Conservation (phyloP, 768 basidiomycete species). For the Lentinula boryana region DNA sequence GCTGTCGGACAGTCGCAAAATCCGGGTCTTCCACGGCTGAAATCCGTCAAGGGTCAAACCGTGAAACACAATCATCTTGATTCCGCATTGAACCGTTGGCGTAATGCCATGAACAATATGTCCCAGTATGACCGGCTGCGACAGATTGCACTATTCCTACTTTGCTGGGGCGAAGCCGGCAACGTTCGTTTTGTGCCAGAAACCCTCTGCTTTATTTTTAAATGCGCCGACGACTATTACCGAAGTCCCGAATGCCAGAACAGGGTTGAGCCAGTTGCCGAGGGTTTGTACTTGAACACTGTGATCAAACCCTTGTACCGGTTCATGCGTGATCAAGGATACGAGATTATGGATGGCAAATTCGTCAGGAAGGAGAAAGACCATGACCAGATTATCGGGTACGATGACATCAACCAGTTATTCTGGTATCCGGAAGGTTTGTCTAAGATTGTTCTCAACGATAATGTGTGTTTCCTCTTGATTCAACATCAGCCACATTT, state of each 20-base stretch:
- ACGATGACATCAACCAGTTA: constrained; percentile 98
- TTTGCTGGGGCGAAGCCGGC: constrained; percentile 98
- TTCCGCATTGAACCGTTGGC: constrained; percentile 90
- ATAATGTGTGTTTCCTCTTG: constrained; percentile 54
- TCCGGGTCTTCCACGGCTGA: constrained; percentile 84
- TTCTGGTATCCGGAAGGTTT: constrained; percentile 99
- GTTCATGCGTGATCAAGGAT: constrained; percentile 96
- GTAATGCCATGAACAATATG: constrained; percentile 99
- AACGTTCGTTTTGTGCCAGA: constrained; percentile 98
- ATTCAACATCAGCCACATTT: neutral
- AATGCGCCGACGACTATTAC: constrained; percentile 99
- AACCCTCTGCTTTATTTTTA: constrained; percentile 98
- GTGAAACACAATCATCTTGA: constrained; percentile 79
- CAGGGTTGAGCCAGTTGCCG: constrained; percentile 85
- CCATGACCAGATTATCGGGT: constrained; percentile 95
- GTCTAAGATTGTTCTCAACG: constrained; percentile 82
- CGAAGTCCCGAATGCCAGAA: constrained; percentile 98
- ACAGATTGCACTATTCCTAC: constrained; percentile 90
- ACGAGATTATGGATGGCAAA: constrained; percentile 92
- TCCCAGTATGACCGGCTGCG: constrained; percentile 96
- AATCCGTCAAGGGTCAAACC: constrained; percentile 65
- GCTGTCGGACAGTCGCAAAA: constrained; percentile 95
- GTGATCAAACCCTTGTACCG: constrained; percentile 94
- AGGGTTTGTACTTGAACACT: constrained; percentile 87
- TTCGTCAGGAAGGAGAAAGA: constrained; percentile 93